phyloP scores from a whole-genome alignment of 352 stramenopile genomes.

The Thraustotheca clavata region DNA sequence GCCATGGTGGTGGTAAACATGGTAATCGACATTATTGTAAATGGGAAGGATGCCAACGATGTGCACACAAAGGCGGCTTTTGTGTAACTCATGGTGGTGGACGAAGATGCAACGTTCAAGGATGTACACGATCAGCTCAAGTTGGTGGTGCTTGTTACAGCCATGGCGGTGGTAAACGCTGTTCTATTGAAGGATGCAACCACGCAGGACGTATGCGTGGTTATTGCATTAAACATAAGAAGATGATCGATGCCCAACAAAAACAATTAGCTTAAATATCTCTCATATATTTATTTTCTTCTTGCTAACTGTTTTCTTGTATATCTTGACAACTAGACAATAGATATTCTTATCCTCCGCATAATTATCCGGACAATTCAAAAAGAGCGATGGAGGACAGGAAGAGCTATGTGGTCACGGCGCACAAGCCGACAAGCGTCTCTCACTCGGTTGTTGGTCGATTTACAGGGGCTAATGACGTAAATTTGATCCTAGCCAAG shows the following conservation, averaged over 20 bases:
- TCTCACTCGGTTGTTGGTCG: conserved; percentile 86
- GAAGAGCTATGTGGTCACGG: conserved; percentile 90
- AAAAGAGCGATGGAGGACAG: conserved; percentile 10
- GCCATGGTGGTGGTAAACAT: conserved; percentile 59
- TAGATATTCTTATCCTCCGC: too few relatives aligned
- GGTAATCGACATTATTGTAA: conserved; percentile 67
- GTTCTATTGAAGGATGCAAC: conserved; percentile 55
- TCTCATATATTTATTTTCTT: too few relatives aligned
- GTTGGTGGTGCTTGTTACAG: conserved; percentile 72
- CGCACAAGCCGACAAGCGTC: conserved; percentile 89
- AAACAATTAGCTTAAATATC: too few relatives aligned
- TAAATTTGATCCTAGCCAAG: conserved; percentile 88
- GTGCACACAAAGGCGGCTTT: conserved; percentile 60
- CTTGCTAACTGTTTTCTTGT: too few relatives aligned
- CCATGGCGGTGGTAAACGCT: conserved; percentile 70
- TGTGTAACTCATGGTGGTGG: conserved; percentile 67
- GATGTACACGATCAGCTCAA: conserved; percentile 61
- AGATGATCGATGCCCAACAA: conserved; percentile 24
- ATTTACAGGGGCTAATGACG: conserved; percentile 81
- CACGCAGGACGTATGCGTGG: conserved; percentile 66
- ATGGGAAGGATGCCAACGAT: conserved; percentile 51
- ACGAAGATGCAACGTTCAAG: conserved; percentile 48
- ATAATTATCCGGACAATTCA: too few relatives aligned
- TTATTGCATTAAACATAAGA: conserved; percentile 73
- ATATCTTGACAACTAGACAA: too few relatives aligned